phyloP scores from a whole-genome alignment of 2,329 filamentous ascomycete genomes.

The Penicillium sp. region DNA sequence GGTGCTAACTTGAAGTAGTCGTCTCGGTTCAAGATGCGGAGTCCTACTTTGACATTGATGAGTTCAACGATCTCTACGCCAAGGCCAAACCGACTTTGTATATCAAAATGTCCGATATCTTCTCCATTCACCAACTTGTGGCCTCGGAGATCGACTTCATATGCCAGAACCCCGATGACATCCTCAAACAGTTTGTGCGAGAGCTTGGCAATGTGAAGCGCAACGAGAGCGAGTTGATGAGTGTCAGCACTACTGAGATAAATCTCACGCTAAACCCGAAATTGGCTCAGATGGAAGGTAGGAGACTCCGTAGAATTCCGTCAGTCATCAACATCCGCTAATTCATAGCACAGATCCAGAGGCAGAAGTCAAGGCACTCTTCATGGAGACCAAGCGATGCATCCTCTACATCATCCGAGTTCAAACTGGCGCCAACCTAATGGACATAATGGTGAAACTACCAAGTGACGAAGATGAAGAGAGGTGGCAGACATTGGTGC shows the following conservation, averaged over 20 bases:
- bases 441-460: conserved; percentile 90
- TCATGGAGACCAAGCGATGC: conserved; percentile 97
- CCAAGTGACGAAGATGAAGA: conserved; percentile 82
- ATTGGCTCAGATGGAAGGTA: conserved; percentile 74
- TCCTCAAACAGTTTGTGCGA: conserved; percentile 83
- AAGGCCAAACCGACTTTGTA: conserved; percentile 97
- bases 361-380: conserved; percentile 82
- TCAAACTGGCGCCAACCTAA: conserved; percentile 83
- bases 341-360: conserved; percentile 64
- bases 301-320: conserved; percentile 13
- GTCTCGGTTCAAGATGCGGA: conserved; percentile 84
- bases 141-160: conserved; percentile 72
- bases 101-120: conserved; percentile 97
- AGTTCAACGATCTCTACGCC: conserved; percentile 96
- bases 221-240: conserved; percentile 89
- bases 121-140: conserved; percentile 87
- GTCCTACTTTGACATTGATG: conserved; percentile 92
- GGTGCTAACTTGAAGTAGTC: conserved; percentile 48
- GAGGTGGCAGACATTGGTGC: conserved; percentile 76
- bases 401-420: conserved; percentile 97
- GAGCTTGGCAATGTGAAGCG: conserved; percentile 94
- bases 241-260: conserved; percentile 81
- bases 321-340: conserved; percentile 2
- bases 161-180: conserved; percentile 76
- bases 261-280: conserved; percentile 86